Conservation (phyloP, 345 rosid genomes). For the Fremontodendron californicum region DNA sequence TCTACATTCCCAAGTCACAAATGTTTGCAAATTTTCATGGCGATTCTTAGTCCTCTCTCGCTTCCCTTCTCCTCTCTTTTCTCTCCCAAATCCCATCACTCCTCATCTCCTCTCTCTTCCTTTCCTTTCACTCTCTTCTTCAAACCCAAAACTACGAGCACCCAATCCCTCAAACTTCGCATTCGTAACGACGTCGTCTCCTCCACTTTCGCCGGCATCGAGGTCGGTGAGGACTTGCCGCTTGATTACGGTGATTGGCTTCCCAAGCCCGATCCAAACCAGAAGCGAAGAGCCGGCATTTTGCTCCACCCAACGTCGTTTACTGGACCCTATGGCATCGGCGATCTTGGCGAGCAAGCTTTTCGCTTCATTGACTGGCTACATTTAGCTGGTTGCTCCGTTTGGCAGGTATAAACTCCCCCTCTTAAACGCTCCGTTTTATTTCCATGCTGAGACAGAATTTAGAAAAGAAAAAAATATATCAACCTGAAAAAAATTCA, state of each 20-base stretch:
- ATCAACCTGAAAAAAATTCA: background rate
- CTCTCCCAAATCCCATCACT: conserved; percentile 2
- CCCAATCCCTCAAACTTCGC: conserved; percentile 17
- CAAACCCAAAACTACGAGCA: background rate
- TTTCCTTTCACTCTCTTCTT: background rate
- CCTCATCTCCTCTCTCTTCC: conserved; percentile 7
- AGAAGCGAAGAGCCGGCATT: conserved; percentile 71
- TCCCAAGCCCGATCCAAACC: conserved; percentile 40
- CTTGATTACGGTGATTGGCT: conserved; percentile 52
- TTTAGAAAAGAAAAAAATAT: background rate
- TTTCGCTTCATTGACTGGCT: conserved; percentile 90
- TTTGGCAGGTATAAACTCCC: conserved; percentile 70
- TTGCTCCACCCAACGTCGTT: conserved; percentile 95
- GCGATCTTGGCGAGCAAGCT: conserved; percentile 79
- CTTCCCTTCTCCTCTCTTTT: conserved; percentile 15
- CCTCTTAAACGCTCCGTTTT: background rate
- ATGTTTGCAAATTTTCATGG: background rate
- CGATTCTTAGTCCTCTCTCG: background rate
- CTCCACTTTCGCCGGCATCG: conserved; percentile 17
- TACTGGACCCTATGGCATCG: conserved; percentile 72
- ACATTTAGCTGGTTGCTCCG: conserved; percentile 69
- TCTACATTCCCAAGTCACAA: background rate
- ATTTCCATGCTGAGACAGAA: background rate
- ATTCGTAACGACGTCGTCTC: conserved; percentile 25
- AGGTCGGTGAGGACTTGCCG: conserved; percentile 66